A percentile compares a stretch with the other conserved stretches of the same genome.
Evolutionary conservation across 768 basidiomycete species (phyloP).

Genomic region (Auricularia sp.): DNA sequence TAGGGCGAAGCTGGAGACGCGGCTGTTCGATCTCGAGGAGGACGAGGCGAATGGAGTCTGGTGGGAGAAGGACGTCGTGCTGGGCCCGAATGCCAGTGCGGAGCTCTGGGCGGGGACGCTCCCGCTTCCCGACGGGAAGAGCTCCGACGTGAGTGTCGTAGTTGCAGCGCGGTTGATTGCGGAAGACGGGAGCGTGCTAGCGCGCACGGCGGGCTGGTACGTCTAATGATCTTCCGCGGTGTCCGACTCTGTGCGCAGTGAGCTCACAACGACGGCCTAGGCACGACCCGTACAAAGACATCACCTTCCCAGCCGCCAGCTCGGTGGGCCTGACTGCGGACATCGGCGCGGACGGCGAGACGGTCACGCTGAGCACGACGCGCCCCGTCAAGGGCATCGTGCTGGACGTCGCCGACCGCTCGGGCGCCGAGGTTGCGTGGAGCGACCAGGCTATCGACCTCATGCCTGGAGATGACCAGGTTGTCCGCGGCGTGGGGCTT

Average conservation of each 20-base stretch:
- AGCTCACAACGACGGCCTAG: too few relatives aligned
- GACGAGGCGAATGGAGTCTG: conserved; percentile 45
- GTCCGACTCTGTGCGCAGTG: too few relatives aligned
- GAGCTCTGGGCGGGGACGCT: conserved; percentile 68
- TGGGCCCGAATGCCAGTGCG: conserved; percentile 68
- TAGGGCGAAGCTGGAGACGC: conserved; percentile 52
- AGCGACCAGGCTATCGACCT: conserved; percentile 33
- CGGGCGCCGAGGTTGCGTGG: conserved; percentile 20
- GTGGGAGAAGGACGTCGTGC: conserved; percentile 34
- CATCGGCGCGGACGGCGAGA: conserved; percentile 41
- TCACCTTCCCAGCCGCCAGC: conserved; percentile 24
- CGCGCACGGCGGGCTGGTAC: conserved; percentile 64
- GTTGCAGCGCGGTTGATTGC: conserved; percentile 62
- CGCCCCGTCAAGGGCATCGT: conserved; percentile 31
- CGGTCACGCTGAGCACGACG: conserved; percentile 42
- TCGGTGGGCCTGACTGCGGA: conserved; percentile 11
- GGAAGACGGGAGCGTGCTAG: conserved; percentile 45
- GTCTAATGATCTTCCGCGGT: conserved; percentile 9
- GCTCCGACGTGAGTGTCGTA: conserved; percentile 38
- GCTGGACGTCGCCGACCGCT: conserved; percentile 18
- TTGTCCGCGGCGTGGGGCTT: conserved; percentile 23
- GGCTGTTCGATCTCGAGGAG: conserved; percentile 47
- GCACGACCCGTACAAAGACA: conserved; percentile 33
- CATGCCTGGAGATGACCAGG: conserved; percentile 28
- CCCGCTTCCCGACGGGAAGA: conserved; percentile 49